These are phyloP conservation scores for Penicillium cinerascens DNA, from an alignment of 495 filamentous ascomycete genomes.

Conservation along the genomic window DNA sequence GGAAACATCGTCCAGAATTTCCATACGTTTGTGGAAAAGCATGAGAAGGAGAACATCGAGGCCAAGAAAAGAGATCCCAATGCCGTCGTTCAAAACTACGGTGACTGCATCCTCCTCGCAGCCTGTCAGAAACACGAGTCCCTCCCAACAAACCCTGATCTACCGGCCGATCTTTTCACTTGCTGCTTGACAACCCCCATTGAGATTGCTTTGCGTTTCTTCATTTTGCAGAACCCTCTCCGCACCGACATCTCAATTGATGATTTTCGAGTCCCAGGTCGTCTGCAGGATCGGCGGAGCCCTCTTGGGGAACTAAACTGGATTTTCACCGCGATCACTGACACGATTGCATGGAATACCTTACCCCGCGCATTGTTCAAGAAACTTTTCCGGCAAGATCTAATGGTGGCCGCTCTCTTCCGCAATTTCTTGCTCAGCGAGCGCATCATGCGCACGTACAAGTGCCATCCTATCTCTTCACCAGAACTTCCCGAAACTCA, in stretches of 20 bases:
- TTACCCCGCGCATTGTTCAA: conserved; percentile 89
- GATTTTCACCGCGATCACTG: conserved; percentile 99
- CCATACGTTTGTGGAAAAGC: conserved; percentile 88
- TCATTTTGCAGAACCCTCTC: conserved; percentile 87
- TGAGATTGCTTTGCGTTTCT: conserved; percentile 92
- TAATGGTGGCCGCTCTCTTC: conserved; percentile 97
- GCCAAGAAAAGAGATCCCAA: conserved; percentile 67
- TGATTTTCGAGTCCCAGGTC: conserved; percentile 73
- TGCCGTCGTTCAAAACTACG: conserved; percentile 64
- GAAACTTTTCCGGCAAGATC: conserved; percentile 92
- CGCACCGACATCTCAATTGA: conserved; percentile 71
- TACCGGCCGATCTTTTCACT: conserved; percentile 95
- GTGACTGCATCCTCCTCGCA: conserved; percentile 85
- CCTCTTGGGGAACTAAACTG: conserved; percentile 96
- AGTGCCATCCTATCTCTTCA: conserved; percentile 87
- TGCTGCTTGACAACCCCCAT: conserved; percentile 96
- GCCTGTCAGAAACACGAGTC: conserved; percentile 87
- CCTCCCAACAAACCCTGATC: conserved; percentile 90
- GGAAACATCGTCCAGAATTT: conserved; percentile 95
- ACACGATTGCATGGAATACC: conserved; percentile 98
- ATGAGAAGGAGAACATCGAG: conserved; percentile 80
- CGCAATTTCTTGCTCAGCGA: conserved; percentile 93
- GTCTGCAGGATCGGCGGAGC: conserved; percentile 84
- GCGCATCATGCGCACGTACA: conserved; percentile 91
- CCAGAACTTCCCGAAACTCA: conserved; percentile 88